Evolutionary conservation across 1,284 basidiomycete genomes (phyloP).

Genomic region (Amylostereum chailletii): DNA sequence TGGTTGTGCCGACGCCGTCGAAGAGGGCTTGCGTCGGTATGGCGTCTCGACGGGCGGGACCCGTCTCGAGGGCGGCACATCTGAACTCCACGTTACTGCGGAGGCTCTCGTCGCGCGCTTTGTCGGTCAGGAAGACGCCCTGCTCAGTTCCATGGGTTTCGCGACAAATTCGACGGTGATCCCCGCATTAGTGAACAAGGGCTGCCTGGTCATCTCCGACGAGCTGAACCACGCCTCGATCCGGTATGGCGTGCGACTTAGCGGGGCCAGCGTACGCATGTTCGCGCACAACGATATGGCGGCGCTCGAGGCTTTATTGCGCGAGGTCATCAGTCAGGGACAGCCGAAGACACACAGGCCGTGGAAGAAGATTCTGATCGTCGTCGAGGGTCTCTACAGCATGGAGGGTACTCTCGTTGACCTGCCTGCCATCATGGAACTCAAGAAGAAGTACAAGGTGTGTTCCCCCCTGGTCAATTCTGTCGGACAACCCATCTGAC

Average conservation of each 20-base stretch:
- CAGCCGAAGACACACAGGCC: conserved; percentile 96
- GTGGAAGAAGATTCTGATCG: conserved; percentile 96
- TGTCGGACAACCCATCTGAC: too few species aligned
- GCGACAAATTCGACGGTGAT: conserved; percentile 97
- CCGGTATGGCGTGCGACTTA: conserved; percentile 85
- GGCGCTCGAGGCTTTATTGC: conserved; percentile 73
- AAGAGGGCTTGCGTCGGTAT: conserved; percentile 71
- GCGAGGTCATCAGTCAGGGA: conserved; percentile 93
- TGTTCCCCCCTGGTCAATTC: conserved; percentile 7
- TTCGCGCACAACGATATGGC: conserved; percentile 98
- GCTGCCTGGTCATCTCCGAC: conserved; percentile 94
- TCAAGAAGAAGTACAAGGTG: conserved; percentile 96
- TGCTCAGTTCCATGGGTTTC: conserved; percentile 95
- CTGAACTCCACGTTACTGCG: conserved; percentile 75
- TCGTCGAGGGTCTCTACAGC: conserved; percentile 94
- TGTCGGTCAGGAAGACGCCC: conserved; percentile 81
- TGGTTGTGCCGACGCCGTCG: conserved; percentile 89
- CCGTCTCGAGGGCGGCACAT: conserved; percentile 77
- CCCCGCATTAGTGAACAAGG: conserved; percentile 86
- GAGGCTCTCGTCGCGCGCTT: conserved; percentile 90
- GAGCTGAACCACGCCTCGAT: conserved; percentile 97
- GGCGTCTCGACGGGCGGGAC: conserved; percentile 76
- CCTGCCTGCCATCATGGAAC: conserved; percentile 74
- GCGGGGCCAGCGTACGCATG: conserved; percentile 84
- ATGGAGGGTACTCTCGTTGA: conserved; percentile 97